Base-by-base conservation (phyloP, 441 rosid species). In the Brassica hybrid region DNA sequence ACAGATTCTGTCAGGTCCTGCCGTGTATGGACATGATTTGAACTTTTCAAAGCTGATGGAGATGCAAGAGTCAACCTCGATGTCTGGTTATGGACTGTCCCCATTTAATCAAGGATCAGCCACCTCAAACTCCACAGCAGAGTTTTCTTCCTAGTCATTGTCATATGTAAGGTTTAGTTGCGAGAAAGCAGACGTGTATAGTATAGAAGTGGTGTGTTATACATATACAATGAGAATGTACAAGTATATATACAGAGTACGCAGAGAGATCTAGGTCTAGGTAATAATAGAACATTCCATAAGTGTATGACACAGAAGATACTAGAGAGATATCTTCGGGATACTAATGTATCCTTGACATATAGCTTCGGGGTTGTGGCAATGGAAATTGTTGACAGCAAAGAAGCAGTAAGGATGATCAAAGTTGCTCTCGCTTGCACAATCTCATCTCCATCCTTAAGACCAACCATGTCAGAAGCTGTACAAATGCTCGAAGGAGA, bases 1-100 rank as follows among this genome's bases (percentile, higher is more conserved):
- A 7, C 83, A 86, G 34, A 62, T 25, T 50, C 50, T 82, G 41
- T 84, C 92, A 1, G 85, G 79, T 64, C 59, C 34, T 70, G 59
- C 6, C 27, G 13, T 70, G 9, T 70, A 63, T 41, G 80, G 25
- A 54, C 65, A 70, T 19, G 11, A 21, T 19, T 36, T 8, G 65
- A 69, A 43, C 75, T 1, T 48, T 8, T 34, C 68, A 11, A 76
- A 68, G 62, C 14, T n/a, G 52, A 30, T 12, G 38, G 52, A 59
- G 67, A 58, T 17, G 18, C 61, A 41, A 0, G 18, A 7, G 17
- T 13, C 18, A 1, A 68, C 79, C 63, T 54, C 70, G 17, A 64
- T 17, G 63, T 76, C 64, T 34, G 30, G 64, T 8, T 1, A 0
- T 60, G 69, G 69, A 32, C 38, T 76, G 10, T 69, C 70, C 45